phyloP scores from a whole-genome alignment of 1,284 basidiomycete species.

The Clitocybe nebularis region DNA sequence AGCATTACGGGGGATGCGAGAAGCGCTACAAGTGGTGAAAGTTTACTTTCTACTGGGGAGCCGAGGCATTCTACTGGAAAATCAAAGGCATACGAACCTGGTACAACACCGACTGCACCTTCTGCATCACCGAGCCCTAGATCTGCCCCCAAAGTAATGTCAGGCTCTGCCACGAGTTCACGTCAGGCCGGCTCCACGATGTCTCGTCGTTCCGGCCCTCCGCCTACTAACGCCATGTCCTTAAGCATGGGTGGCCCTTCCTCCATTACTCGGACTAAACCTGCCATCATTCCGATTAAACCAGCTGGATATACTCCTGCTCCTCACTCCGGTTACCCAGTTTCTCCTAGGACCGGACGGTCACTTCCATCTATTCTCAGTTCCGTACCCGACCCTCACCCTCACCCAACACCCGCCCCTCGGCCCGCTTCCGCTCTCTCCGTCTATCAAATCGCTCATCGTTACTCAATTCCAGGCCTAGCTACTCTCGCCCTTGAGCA shows the following conservation, averaged over 20 bases:
- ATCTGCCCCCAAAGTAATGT: slow-evolving; percentile 16
- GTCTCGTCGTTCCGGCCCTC: slow-evolving; percentile 16
- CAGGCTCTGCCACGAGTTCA: slow-evolving; percentile 19
- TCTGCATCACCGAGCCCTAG: slow-evolving; percentile 15
- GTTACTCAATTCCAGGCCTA: slow-evolving; percentile 69
- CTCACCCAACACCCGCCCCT: slow-evolving; percentile 64
- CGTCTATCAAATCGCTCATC: slow-evolving; percentile 79
- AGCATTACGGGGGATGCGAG: slow-evolving; percentile 38
- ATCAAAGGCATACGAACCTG: slow-evolving; percentile 23
- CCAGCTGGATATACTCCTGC: slow-evolving; percentile 28
- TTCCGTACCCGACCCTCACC: slow-evolving; percentile 62
- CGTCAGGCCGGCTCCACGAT: slow-evolving; percentile 19
- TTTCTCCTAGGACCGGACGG: slow-evolving; percentile 39
- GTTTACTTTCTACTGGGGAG: slow-evolving; percentile 28
- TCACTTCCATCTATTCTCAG: slow-evolving; percentile 29
- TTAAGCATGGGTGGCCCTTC: slow-evolving; percentile 5
- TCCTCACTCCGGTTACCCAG: slow-evolving; percentile 35
- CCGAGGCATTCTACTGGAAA: slow-evolving; percentile 26
- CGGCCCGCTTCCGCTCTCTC: slow-evolving; percentile 70
- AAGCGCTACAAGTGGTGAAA: slow-evolving; percentile 52
- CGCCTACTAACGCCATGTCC: slow-evolving; percentile 3
- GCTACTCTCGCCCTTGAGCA: slow-evolving; percentile 69
- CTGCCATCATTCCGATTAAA: slow-evolving; percentile 34
- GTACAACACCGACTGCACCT: slow-evolving; percentile 13
- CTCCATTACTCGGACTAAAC: slow-evolving; percentile 32